Base-by-base conservation (phyloP, 129 eudicot species). In the Pulicaria dysenterica region DNA sequence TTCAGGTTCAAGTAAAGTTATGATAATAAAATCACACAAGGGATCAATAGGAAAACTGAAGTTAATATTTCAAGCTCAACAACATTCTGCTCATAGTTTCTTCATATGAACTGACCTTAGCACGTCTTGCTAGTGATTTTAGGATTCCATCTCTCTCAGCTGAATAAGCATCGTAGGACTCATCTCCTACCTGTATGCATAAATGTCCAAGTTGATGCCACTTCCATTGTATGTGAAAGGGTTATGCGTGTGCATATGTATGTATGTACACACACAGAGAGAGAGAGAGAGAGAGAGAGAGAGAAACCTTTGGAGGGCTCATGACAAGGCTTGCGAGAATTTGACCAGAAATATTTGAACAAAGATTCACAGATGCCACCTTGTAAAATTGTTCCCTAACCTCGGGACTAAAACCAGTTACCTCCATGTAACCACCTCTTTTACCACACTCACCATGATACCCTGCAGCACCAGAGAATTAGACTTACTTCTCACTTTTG, bases 401-500 rank as follows among this genome's bases (percentile, higher is more conserved):
- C 64, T 88, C 90, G 7, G 90, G 78, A 85, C 82, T 77, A 71
- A 95, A 95, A 62, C 99, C 99, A 69, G 99, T 95, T 14, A 95
- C 88, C 77, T 95, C 99, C 97, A 95, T 95, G 84, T 90, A 90
- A 58, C 99, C 97, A 57, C 99, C 99, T 84, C 97, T 80, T 80
- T 91, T 88, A 58, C 99, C 99, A 73, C 99, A 95, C 73, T 95
- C 99, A 47, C 97, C 99, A 68, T 95, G 81, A 82, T 90, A 95
- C n/a, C 99, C 99, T 95, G 75, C 70, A n/a, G 14, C 77, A 53
- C 3, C 51, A 63, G n/a, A 50, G 6, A 42, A 37, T 10, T 24
- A 11, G 4, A 55, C 40, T 7, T 55, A 15, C 2, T 44, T 67
- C 15, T 24, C 34, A 72, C 74, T 17, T 50, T 7, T n/a, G 13